Evolutionary conservation across 306 rosid species (phyloP).

Genomic region (Mimosa pudica): DNA sequence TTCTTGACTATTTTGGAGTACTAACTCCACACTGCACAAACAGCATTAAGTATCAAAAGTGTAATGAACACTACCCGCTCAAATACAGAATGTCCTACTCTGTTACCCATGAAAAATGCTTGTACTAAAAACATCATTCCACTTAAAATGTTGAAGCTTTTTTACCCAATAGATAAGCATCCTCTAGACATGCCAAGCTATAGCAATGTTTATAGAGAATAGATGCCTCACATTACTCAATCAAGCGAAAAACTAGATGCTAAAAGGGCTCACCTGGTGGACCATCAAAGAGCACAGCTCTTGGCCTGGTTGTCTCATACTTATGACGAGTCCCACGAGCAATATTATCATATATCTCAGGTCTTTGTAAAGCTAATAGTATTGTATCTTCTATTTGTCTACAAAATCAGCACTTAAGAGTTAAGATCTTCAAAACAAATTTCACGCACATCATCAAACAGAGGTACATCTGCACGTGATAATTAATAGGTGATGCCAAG

Average conservation of each 20-base stretch:
- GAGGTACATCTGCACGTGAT: constrained; percentile 3
- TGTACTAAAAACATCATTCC: not conserved
- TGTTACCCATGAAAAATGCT: not conserved
- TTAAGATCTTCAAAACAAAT: constrained; percentile 15
- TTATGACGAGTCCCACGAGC: constrained; percentile 80
- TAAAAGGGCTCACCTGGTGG: constrained; percentile 73
- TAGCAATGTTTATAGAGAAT: not conserved
- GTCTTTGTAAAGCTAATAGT: constrained; percentile 80
- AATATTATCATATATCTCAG: constrained; percentile 85
- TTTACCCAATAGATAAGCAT: not conserved
- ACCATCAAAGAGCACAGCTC: constrained; percentile 94
- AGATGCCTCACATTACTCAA: constrained; percentile 24
- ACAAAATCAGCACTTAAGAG: constrained; percentile 32
- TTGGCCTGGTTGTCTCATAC: constrained; percentile 88
- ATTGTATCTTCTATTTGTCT: constrained; percentile 89
- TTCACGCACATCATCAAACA: constrained; percentile 14
- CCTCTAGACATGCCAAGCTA: not conserved
- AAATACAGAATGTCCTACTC: not conserved
- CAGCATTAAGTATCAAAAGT: constrained; percentile 14
- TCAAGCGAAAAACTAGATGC: not conserved
- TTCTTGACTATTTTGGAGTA: constrained; percentile 6
- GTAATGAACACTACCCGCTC: not conserved
- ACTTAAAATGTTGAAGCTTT: not conserved
- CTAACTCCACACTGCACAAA: constrained; percentile 14
- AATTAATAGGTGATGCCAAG: constrained; percentile 5